phyloP scores from a whole-genome alignment of 2,329 filamentous ascomycete genomes.

The Penicillium concentricum region DNA sequence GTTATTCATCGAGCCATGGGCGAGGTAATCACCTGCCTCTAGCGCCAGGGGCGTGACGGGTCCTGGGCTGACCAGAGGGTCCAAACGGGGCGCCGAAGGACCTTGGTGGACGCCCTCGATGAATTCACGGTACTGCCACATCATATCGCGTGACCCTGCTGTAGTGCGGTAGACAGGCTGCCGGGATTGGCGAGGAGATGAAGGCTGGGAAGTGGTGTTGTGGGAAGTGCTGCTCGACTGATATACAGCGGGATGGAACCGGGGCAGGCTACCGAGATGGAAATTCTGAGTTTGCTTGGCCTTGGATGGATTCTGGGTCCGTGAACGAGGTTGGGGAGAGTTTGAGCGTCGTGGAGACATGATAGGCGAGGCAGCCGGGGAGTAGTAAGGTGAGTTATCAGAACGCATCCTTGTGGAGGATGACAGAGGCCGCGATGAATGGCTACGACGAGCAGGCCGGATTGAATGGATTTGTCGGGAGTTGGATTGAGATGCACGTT shows the following conservation, averaged over 20 bases:
- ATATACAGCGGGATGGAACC: conserved; percentile 48
- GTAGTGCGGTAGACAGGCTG: conserved; percentile 33
- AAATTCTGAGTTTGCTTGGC: conserved; percentile 39
- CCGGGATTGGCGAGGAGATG: conserved; percentile 33
- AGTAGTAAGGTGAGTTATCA: conserved; percentile 34
- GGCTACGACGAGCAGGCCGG: conserved; percentile 15
- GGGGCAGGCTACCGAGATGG: conserved; percentile 44
- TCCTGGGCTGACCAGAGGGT: conserved; percentile 47
- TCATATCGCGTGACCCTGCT: conserved; percentile 38
- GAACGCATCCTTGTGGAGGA: conserved; percentile 31
- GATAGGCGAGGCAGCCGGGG: conserved; percentile 30
- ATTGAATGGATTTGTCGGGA: conserved; percentile 17
- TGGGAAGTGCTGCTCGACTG: conserved; percentile 30
- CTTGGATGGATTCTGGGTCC: conserved; percentile 35
- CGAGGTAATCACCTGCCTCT: conserved; percentile 43
- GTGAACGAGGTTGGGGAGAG: conserved; percentile 37
- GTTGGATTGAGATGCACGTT: conserved; percentile 23
- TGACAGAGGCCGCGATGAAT: conserved; percentile 2
- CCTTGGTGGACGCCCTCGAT: conserved; percentile 37
- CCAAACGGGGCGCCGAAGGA: conserved; percentile 46
- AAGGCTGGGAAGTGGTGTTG: conserved; percentile 27
- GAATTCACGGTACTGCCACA: conserved; percentile 46
- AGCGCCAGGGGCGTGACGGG: conserved; percentile 48
- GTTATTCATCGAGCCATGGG: conserved; percentile 30
- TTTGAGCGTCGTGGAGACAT: conserved; percentile 36